These are phyloP conservation scores for Sphaerosporella brunnea DNA, from an alignment of 495 filamentous ascomycete genomes.

Conservation along the genomic window DNA sequence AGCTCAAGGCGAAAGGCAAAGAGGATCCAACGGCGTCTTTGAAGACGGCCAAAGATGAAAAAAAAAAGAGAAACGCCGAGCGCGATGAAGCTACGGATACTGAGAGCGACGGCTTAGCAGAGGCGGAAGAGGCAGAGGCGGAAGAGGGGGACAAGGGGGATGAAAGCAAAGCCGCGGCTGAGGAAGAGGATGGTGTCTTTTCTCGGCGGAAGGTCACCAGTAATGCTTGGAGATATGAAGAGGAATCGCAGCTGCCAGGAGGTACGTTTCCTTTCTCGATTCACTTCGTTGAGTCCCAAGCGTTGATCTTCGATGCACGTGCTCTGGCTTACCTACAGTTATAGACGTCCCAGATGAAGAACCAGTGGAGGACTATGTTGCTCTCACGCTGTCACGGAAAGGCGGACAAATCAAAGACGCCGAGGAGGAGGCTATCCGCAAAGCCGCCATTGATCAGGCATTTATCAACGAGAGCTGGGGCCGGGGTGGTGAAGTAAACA, in stretches of 20 bases:
- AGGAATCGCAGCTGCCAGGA: too few species aligned
- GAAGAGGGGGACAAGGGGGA: slow-evolving; percentile 25
- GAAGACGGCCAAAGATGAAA: slow-evolving; percentile 26
- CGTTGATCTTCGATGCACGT: too few species aligned
- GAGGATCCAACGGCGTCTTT: slow-evolving; percentile 27
- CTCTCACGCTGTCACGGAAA: slow-evolving; percentile 14
- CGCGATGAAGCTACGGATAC: slow-evolving; percentile 8
- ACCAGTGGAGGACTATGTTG: slow-evolving; percentile 22
- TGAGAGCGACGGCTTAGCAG: slow-evolving; percentile 7
- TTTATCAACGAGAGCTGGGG: slow-evolving; percentile 14
- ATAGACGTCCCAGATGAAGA: slow-evolving; percentile 12
- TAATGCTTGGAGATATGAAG: slow-evolving; percentile 24
- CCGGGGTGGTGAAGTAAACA: not conserved
- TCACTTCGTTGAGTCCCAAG: too few species aligned
- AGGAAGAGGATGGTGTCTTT: slow-evolving; percentile 26
- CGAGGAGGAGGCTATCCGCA: slow-evolving; percentile 1
- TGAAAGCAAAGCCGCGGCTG: slow-evolving; percentile 26
- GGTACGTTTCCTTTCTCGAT: too few species aligned
- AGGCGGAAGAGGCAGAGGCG: slow-evolving; percentile 18
- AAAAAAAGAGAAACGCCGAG: not conserved
- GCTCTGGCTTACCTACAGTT: too few species aligned
- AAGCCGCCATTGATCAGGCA: slow-evolving; percentile 12
- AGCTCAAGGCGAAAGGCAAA: slow-evolving; percentile 27
- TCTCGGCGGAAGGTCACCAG: slow-evolving; percentile 16
- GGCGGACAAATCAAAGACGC: slow-evolving; percentile 9